Evolutionary conservation across 257 asterid genomes (phyloP).

Genomic region (Plantago elongata): DNA sequence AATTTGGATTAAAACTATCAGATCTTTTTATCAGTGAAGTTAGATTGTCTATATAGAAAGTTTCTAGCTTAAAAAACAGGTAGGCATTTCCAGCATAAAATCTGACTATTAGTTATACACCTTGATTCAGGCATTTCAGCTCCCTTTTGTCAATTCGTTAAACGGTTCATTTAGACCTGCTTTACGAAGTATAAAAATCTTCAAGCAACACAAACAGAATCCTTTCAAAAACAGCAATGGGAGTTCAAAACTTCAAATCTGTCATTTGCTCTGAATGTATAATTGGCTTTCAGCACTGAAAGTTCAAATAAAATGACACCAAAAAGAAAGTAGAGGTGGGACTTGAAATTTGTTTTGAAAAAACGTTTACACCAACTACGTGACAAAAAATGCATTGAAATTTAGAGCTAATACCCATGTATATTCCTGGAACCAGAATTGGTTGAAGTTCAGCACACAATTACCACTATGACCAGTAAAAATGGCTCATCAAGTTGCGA

Average conservation of each 20-base stretch:
- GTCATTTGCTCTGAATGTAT: background rate
- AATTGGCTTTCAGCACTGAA: background rate
- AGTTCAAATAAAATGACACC: conserved; percentile 13
- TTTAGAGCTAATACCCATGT: conserved; percentile 96
- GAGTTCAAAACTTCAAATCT: background rate
- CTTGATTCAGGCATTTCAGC: too few species aligned
- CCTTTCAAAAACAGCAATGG: background rate
- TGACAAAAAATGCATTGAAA: conserved; percentile 56
- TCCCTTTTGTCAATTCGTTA: background rate
- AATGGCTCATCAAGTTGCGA: conserved; percentile 95
- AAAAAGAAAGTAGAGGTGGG: conserved; percentile 8
- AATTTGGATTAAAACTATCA: too few species aligned
- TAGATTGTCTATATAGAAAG: too few species aligned
- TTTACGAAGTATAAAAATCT: background rate
- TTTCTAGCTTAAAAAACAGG: too few species aligned
- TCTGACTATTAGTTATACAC: too few species aligned
- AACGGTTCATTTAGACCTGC: background rate
- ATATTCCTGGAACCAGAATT: conserved; percentile 93
- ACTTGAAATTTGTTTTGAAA: conserved; percentile 2
- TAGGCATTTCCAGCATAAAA: too few species aligned
- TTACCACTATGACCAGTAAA: conserved; percentile 99
- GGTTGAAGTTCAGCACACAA: conserved; percentile 99
- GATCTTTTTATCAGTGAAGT: too few species aligned
- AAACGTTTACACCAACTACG: conserved; percentile 18
- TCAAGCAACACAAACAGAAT: conserved; percentile 1